These are phyloP conservation scores for Tranzscheliella williamsii DNA, from an alignment of 1,284 basidiomycete genomes.

Conservation along the genomic window DNA sequence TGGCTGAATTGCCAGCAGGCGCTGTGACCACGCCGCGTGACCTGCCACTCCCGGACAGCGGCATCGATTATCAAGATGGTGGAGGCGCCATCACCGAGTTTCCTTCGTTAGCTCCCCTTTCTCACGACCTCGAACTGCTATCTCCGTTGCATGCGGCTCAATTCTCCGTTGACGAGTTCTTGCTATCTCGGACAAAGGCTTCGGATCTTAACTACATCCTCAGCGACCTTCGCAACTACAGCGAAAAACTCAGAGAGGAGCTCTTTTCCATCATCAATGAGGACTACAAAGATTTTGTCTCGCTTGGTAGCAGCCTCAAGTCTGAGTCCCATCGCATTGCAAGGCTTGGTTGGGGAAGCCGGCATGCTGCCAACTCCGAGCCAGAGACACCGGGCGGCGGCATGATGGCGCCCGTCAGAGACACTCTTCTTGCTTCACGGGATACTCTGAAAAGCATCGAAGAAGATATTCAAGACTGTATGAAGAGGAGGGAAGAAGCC, in stretches of 20 bases:
- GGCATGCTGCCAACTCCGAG: not conserved
- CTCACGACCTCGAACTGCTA: conserved; percentile 76
- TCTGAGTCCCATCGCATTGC: conserved; percentile 32
- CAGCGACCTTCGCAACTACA: conserved; percentile 81
- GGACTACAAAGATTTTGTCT: conserved; percentile 97
- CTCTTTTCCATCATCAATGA: conserved; percentile 93
- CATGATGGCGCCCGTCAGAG: conserved; percentile 29
- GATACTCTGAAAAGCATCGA: conserved; percentile 72
- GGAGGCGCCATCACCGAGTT: conserved; percentile 58
- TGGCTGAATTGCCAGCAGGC: too few species aligned
- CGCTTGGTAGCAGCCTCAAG: conserved; percentile 68
- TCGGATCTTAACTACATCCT: conserved; percentile 82
- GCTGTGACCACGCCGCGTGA: too few species aligned
- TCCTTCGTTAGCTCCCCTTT: conserved; percentile 75
- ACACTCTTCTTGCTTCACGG: conserved; percentile 20
- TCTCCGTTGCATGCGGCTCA: conserved; percentile 63
- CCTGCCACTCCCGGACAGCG: too few species aligned
- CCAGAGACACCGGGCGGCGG: conserved; percentile 3
- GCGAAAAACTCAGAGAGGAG: conserved; percentile 81
- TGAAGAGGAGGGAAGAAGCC: conserved; percentile 80
- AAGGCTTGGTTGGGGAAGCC: conserved; percentile 17
- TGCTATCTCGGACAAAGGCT: conserved; percentile 81
- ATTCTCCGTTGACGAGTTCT: conserved; percentile 84
- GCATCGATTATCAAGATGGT: too few species aligned
- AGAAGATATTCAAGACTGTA: conserved; percentile 72